These are phyloP conservation scores for Hypoxylon trugodes DNA, from an alignment of 495 filamentous ascomycete genomes.

Conservation along the genomic window DNA sequence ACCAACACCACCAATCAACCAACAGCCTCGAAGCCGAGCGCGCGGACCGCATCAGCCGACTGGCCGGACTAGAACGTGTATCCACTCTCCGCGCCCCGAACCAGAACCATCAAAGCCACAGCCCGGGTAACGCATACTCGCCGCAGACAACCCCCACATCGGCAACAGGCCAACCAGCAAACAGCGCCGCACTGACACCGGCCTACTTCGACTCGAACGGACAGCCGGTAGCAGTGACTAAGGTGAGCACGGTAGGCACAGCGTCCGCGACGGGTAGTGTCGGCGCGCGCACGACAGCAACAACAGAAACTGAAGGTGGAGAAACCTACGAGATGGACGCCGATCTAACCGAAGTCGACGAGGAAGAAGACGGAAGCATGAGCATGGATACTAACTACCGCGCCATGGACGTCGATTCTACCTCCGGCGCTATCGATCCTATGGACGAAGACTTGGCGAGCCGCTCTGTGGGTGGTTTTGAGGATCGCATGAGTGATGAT, in stretches of 20 bases:
- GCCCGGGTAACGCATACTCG: slow-evolving; percentile 36
- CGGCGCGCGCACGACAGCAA: slow-evolving; percentile 72
- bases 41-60: slow-evolving; percentile 90
- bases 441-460: slow-evolving; percentile 54
- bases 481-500: slow-evolving; percentile 83
- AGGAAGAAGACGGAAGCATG: slow-evolving; percentile 56
- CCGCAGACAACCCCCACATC: slow-evolving; percentile 45
- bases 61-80: slow-evolving; percentile 85
- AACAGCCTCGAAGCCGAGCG: slow-evolving; percentile 87
- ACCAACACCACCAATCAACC: slow-evolving; percentile 67
- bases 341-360: slow-evolving; percentile 52
- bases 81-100: slow-evolving; percentile 67
- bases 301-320: slow-evolving; percentile 54
- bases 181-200: slow-evolving; percentile 49
- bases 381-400: slow-evolving; percentile 58
- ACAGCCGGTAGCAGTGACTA: slow-evolving; percentile 64
- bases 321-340: slow-evolving; percentile 58
- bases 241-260: slow-evolving; percentile 85
- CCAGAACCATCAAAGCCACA: slow-evolving; percentile 43
- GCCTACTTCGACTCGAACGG: slow-evolving; percentile 77
- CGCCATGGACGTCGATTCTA: slow-evolving; percentile 51
- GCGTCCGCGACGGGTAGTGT: slow-evolving; percentile 75
- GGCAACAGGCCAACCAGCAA: slow-evolving; percentile 34
- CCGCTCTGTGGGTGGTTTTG: slow-evolving; percentile 68
- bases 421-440: slow-evolving; percentile 45